phyloP scores from a whole-genome alignment of 2,329 filamentous ascomycete genomes.

The Penicillium sclerotiorum region DNA sequence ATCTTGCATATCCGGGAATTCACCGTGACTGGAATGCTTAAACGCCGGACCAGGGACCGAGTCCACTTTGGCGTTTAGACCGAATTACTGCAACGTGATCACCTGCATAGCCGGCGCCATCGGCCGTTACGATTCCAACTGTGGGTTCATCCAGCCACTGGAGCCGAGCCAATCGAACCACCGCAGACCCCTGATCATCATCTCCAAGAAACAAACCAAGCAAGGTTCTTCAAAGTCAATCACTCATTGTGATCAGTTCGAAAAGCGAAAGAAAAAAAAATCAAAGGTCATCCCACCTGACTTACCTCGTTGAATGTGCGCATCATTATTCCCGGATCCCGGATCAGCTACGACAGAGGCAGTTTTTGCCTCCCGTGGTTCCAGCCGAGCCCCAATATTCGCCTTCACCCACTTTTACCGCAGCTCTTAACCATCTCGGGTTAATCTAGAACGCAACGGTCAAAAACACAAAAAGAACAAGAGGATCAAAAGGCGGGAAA shows the following conservation, averaged over 20 bases:
- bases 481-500: no score
- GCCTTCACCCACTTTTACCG: conserved; percentile 17
- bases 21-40: conserved; percentile 36
- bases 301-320: conserved; percentile 33
- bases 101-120: conserved; percentile 39
- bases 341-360: conserved; percentile 23
- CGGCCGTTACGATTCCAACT: conserved; percentile 7
- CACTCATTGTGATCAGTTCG: no score
- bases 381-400: conserved; percentile 21
- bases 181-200: no score
- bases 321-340: conserved; percentile 34
- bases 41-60: conserved; percentile 30
- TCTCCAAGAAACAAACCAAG: no score
- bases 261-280: no score
- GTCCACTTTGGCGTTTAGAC: conserved; percentile 27
- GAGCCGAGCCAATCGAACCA: no score
- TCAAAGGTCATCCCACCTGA: no score
- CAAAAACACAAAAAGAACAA: background rate
- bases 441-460: background rate
- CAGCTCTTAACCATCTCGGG: conserved; percentile 10
- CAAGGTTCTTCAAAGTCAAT: no score
- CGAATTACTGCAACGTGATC: conserved; percentile 22
- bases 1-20: conserved; percentile 27
- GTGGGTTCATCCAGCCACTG: background rate
- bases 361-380: conserved; percentile 9